phyloP scores from a whole-genome alignment of 768 basidiomycete species.

The Boletellus ananas region DNA sequence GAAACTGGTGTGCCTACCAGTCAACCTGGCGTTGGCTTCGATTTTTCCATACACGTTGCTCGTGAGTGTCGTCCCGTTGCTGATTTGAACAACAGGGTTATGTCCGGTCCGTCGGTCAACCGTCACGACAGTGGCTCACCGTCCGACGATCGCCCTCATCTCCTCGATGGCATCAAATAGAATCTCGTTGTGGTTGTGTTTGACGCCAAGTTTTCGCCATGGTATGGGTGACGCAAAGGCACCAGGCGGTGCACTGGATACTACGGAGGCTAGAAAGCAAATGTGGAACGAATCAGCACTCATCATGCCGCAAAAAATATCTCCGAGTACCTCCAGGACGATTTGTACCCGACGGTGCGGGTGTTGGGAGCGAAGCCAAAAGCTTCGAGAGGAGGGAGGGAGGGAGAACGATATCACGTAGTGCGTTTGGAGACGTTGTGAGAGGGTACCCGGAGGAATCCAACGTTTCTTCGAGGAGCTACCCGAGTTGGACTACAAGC shows the following conservation, averaged over 20 bases:
- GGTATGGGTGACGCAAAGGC: slow-evolving; percentile 89
- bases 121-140: slow-evolving; percentile 16
- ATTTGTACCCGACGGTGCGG: slow-evolving; percentile 23
- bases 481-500: slow-evolving; percentile 2
- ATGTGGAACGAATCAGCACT: not conserved
- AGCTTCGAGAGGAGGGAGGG: slow-evolving; percentile 82
- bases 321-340: slow-evolving; percentile 26
- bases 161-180: slow-evolving; percentile 90
- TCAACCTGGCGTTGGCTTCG: slow-evolving; percentile 71
- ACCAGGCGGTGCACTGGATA: slow-evolving; percentile 37
- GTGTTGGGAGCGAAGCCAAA: slow-evolving; percentile 36
- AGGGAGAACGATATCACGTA: slow-evolving; percentile 91
- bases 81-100: slow-evolving; percentile 24
- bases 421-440: slow-evolving; percentile 84
- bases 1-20: slow-evolving; percentile 46
- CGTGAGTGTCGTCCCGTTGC: slow-evolving; percentile 63
- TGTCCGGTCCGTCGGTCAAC: not conserved
- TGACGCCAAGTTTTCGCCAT: slow-evolving; percentile 83
- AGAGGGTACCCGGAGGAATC: slow-evolving; percentile 90
- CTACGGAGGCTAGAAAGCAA: slow-evolving; percentile 20
- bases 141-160: slow-evolving; percentile 47
- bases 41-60: slow-evolving; percentile 74
- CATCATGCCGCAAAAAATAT: not conserved
- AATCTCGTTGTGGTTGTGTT: slow-evolving; percentile 86
- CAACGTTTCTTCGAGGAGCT: slow-evolving; percentile 94